A percentile compares a stretch with the other conserved stretches of the same genome.
These are phyloP conservation scores for Striga hermonthica DNA, from an alignment of 305 asterid genomes.

Conservation along the genomic window DNA sequence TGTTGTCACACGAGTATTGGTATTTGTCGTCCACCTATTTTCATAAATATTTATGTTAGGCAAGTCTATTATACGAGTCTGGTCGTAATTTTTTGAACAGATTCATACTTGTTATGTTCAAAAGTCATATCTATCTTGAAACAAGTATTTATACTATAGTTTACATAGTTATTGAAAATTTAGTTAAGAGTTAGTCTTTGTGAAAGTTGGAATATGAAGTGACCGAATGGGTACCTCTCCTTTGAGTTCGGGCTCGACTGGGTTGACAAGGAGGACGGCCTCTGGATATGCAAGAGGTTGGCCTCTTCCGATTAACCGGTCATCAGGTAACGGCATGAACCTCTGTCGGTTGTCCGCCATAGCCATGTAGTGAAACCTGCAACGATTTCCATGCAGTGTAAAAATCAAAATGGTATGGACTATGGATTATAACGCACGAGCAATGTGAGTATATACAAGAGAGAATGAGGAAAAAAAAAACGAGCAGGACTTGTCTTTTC, in stretches of 20 bases:
- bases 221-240: conserved; percentile 53
- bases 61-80: no score
- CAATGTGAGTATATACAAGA: background rate
- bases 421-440: no score
- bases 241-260: conserved; percentile 70
- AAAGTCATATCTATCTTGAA: no score
- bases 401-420: background rate
- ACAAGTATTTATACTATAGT: no score
- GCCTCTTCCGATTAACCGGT: conserved; percentile 77
- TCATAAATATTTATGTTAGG: no score
- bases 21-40: conserved; percentile 93
- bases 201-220: no score
- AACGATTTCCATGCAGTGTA: conserved; percentile 7
- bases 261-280: conserved; percentile 85
- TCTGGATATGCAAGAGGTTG: conserved; percentile 80
- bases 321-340: conserved; percentile 90
- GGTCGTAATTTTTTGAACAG: no score
- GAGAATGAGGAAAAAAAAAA: background rate
- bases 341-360: conserved; percentile 69
- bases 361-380: conserved; percentile 91
- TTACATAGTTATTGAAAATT: no score
- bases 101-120: no score
- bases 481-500: conserved; percentile 68
- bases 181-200: no score
- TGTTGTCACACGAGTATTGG: conserved; percentile 84